phyloP scores from a whole-genome alignment of 306 rosid genomes.

The Prunus mume region DNA sequence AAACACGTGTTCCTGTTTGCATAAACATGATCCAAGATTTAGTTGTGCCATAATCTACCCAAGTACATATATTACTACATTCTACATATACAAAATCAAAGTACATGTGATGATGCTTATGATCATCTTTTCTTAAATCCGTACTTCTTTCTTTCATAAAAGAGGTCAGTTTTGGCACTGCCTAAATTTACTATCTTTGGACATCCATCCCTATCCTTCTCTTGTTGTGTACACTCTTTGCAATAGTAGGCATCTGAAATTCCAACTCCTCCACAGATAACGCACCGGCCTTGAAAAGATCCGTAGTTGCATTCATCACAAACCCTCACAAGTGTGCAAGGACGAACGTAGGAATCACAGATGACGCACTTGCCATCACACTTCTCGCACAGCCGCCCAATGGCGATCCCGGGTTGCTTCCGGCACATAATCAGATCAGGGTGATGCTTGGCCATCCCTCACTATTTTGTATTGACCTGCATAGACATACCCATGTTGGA shows the following conservation, averaged over 20 bases:
- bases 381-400: slow-evolving; percentile 80
- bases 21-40: no score
- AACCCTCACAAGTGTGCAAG: slow-evolving; percentile 86
- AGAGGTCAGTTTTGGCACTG: slow-evolving; percentile 79
- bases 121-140: slow-evolving; percentile 87
- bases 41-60: neutral
- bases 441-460: slow-evolving; percentile 75
- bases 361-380: slow-evolving; percentile 88
- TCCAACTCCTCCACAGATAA: slow-evolving; percentile 89
- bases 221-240: slow-evolving; percentile 97
- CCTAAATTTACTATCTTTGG: slow-evolving; percentile 91
- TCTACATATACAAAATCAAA: neutral
- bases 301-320: slow-evolving; percentile 86
- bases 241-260: slow-evolving; percentile 93
- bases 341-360: slow-evolving; percentile 85
- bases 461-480: neutral
- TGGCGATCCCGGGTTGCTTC: slow-evolving; percentile 87
- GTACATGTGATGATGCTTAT: neutral
- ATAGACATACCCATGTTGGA: neutral
- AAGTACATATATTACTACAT: neutral
- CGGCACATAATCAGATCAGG: slow-evolving; percentile 93
- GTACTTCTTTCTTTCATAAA: slow-evolving; percentile 85
- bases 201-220: slow-evolving; percentile 92
- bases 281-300: slow-evolving; percentile 81
- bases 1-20: no score